Evolutionary conservation across 345 rosid genomes (phyloP).

Genomic region (Corchorus olitorius): DNA sequence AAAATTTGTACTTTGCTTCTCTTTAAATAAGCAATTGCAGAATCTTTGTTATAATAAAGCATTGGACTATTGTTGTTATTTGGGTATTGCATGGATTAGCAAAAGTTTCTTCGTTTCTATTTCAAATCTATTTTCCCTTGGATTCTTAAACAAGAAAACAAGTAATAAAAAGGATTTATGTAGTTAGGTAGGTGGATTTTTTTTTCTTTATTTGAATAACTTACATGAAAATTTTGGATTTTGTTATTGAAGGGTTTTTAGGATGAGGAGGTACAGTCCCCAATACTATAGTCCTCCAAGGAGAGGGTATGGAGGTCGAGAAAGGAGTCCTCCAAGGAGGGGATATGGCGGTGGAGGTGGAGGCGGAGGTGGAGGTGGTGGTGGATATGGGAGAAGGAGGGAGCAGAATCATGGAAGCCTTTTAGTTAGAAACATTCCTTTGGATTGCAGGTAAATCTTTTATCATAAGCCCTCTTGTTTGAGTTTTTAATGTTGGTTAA

Average conservation of each 20-base stretch:
- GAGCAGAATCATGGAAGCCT: slow-evolving; percentile 80
- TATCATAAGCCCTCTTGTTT: neutral
- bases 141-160: neutral
- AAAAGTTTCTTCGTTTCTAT: neutral
- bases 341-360: slow-evolving; percentile 50
- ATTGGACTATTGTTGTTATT: neutral
- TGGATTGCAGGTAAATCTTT: slow-evolving; percentile 75
- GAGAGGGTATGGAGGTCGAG: slow-evolving; percentile 82
- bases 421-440: slow-evolving; percentile 89
- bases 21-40: neutral
- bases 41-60: neutral
- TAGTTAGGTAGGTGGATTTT: neutral
- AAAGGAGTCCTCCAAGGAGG: slow-evolving; percentile 73
- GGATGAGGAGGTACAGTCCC: slow-evolving; percentile 93
- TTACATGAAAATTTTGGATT: neutral
- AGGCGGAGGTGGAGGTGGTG: slow-evolving; percentile 57
- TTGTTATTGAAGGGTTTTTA: slow-evolving; percentile 25
- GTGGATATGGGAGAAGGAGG: slow-evolving; percentile 77
- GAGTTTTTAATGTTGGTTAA: neutral
- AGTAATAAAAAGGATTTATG: neutral
- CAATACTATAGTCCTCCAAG: slow-evolving; percentile 84
- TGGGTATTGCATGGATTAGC: neutral
- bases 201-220: neutral
- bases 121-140: neutral
- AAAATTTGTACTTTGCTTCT: neutral